These are phyloP conservation scores for Beauveria pseudobassiana DNA, from an alignment of 2,329 filamentous ascomycete genomes.

Conservation along the genomic window DNA sequence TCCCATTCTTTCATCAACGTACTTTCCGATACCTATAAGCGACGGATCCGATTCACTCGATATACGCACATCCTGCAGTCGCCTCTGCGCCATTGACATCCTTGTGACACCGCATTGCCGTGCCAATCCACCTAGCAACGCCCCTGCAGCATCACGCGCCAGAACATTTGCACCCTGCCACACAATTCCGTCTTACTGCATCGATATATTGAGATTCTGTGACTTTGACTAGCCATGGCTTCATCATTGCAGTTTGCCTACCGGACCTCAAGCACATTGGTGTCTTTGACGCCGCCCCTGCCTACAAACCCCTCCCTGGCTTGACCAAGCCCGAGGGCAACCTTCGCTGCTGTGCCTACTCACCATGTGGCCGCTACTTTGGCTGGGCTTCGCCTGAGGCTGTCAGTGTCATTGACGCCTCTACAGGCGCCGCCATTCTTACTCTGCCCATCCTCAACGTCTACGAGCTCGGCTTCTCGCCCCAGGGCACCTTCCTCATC, in stretches of 20 bases:
- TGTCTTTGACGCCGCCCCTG: constrained; percentile 82
- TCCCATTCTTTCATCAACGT: background rate
- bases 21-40: constrained; percentile 8
- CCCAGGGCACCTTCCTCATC: constrained; percentile 83
- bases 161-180: constrained; percentile 11
- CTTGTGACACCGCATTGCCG: background rate
- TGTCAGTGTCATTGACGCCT: constrained; percentile 79
- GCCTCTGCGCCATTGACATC: constrained; percentile 1
- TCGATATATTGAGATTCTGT: constrained; percentile 43
- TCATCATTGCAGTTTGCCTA: constrained; percentile 90
- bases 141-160: constrained; percentile 11
- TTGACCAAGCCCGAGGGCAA: constrained; percentile 88
- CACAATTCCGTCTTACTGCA: constrained; percentile 18
- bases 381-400: constrained; percentile 86
- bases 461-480: constrained; percentile 92
- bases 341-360: constrained; percentile 91
- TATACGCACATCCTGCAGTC: constrained; percentile 4
- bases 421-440: constrained; percentile 65
- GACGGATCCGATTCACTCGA: constrained; percentile 6
- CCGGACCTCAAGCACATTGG: constrained; percentile 97
- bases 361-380: constrained; percentile 91
- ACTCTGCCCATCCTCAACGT: constrained; percentile 74
- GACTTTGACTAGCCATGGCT: constrained; percentile 92
- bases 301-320: constrained; percentile 76
- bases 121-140: constrained; percentile 1